Evolutionary conservation across 768 basidiomycete genomes (phyloP).

Genomic region (Boletus fagicola): DNA sequence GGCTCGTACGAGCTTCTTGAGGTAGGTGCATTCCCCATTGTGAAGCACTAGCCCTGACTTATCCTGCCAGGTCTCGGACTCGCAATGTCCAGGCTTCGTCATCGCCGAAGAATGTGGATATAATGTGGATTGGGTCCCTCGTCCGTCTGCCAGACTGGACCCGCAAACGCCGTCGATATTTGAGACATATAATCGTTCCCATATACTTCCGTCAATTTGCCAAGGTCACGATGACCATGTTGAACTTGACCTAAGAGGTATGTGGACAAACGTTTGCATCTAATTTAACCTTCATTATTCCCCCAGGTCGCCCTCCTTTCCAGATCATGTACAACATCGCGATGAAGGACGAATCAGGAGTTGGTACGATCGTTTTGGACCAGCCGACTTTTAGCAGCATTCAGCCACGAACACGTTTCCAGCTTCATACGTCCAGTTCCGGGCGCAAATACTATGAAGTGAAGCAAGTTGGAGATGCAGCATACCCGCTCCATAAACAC

Average conservation of each 20-base stretch:
- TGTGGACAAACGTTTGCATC: conserved; percentile 11
- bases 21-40: conserved; percentile 38
- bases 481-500: conserved; percentile 76
- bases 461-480: conserved; percentile 80
- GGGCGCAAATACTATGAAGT: conserved; percentile 90
- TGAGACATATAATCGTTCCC: conserved; percentile 66
- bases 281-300: not conserved
- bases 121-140: conserved; percentile 73
- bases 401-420: conserved; percentile 74
- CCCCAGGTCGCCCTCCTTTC: conserved; percentile 83
- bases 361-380: conserved; percentile 67
- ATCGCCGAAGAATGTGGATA: conserved; percentile 59
- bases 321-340: conserved; percentile 89
- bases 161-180: conserved; percentile 52
- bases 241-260: conserved; percentile 79
- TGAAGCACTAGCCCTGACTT: not conserved
- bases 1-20: conserved; percentile 74
- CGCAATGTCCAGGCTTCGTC: conserved; percentile 80
- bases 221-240: conserved; percentile 80
- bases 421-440: conserved; percentile 71
- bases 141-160: conserved; percentile 72
- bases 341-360: conserved; percentile 62
- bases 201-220: conserved; percentile 76
- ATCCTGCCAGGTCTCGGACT: conserved; percentile 64
- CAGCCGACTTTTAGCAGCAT: conserved; percentile 85